Evolutionary conservation across 192 early-diverging fungal species (phyloP).

Genomic region (Dissophora globulifera): DNA sequence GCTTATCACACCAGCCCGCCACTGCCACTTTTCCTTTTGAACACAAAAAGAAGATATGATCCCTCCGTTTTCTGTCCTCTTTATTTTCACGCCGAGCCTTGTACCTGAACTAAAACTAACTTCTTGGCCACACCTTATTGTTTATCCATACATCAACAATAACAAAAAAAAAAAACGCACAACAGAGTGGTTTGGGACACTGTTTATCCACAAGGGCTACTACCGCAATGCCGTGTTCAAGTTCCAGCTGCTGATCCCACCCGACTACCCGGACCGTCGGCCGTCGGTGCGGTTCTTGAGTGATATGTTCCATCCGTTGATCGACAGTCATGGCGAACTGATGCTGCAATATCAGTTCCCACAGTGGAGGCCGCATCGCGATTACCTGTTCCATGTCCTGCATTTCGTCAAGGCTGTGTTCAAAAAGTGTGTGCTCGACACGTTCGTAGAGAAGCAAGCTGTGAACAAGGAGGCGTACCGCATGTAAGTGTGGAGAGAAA

Average conservation of each 20-base stretch:
- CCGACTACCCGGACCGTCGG: constrained; percentile 77
- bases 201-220: constrained; percentile 92
- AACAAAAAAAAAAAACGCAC: not conserved
- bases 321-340: constrained; percentile 76
- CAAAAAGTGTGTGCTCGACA: constrained; percentile 78
- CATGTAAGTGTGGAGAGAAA: constrained; percentile 54
- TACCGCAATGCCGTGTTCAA: constrained; percentile 91
- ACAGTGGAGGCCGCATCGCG: constrained; percentile 82
- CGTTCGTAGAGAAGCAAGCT: constrained; percentile 68
- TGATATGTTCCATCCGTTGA: constrained; percentile 86
- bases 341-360: constrained; percentile 83
- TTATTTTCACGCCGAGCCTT: too few relatives aligned
- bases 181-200: constrained; percentile 84
- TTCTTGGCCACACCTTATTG: too few relatives aligned
- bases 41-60: too few relatives aligned
- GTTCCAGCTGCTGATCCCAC: constrained; percentile 83
- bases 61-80: too few relatives aligned
- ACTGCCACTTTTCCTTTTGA: too few relatives aligned
- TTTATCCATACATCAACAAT: not conserved
- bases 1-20: too few relatives aligned
- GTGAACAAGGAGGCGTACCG: constrained; percentile 72
- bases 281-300: constrained; percentile 80
- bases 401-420: constrained; percentile 90
- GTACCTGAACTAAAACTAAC: too few relatives aligned
- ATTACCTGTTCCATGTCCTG: constrained; percentile 86